Evolutionary conservation across 139 green algal species (phyloP).

Genomic region (Yamagishiella unicocca): DNA sequence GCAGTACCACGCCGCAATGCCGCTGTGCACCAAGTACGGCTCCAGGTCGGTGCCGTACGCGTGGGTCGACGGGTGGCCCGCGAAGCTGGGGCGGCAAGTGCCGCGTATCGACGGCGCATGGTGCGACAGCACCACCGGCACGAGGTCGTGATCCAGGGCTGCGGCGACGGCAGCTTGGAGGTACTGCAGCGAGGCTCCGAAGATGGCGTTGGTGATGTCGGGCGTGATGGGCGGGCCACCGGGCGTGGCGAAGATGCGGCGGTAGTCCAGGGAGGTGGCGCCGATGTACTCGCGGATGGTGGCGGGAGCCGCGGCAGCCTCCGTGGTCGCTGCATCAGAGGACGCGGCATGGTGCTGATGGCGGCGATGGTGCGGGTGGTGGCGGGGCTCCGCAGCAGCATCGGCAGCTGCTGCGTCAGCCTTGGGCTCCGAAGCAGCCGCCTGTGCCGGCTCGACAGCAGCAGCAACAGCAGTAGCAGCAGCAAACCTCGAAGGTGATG

Average conservation of each 20-base stretch:
- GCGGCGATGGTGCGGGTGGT: slow-evolving; percentile 11
- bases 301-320: background rate
- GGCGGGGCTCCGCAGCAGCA: background rate
- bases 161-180: background rate
- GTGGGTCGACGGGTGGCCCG: slow-evolving; percentile 37
- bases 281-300: slow-evolving; percentile 25
- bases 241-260: slow-evolving; percentile 21
- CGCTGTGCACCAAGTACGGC: background rate
- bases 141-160: background rate
- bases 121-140: slow-evolving; percentile 32
- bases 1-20: slow-evolving; percentile 37
- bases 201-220: slow-evolving; percentile 17
- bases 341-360: background rate
- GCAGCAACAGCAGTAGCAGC: too few relatives aligned
- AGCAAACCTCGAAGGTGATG: too few relatives aligned
- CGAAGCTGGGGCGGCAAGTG: slow-evolving; percentile 28
- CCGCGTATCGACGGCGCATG: slow-evolving; percentile 34
- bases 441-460: background rate
- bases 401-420: too few relatives aligned
- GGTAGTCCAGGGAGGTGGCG: slow-evolving; percentile 43
- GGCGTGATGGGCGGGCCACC: slow-evolving; percentile 5
- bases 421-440: too few relatives aligned
- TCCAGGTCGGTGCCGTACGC: slow-evolving; percentile 30
- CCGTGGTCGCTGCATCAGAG: background rate
- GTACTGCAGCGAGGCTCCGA: background rate